Evolutionary conservation across 768 basidiomycete species (phyloP).

Genomic region (Leccinellum albellum): DNA sequence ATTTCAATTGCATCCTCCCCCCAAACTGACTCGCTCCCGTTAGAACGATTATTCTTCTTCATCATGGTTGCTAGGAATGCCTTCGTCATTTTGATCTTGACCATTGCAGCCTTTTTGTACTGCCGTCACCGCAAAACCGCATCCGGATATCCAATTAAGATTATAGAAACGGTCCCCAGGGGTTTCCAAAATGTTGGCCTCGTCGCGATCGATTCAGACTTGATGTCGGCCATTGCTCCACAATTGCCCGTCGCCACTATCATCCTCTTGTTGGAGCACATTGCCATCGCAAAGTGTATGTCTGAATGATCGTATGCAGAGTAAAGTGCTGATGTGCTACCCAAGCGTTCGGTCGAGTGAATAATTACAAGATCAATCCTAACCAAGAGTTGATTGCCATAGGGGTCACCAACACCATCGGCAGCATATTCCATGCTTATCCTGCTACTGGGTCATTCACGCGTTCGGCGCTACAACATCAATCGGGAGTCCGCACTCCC

Average conservation of each 20-base stretch:
- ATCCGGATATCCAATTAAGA: slow-evolving; percentile 77
- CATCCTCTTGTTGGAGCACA: slow-evolving; percentile 90
- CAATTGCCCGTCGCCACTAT: slow-evolving; percentile 84
- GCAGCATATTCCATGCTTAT: slow-evolving; percentile 86
- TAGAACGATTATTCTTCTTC: slow-evolving; percentile 75
- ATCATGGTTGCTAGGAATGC: slow-evolving; percentile 73
- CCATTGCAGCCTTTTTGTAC: slow-evolving; percentile 84
- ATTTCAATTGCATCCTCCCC: background rate
- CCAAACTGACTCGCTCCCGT: slow-evolving; percentile 1
- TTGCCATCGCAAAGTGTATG: slow-evolving; percentile 92
- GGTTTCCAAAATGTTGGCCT: slow-evolving; percentile 64
- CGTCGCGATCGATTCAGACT: slow-evolving; percentile 42
- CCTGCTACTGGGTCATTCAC: slow-evolving; percentile 99
- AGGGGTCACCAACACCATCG: slow-evolving; percentile 92
- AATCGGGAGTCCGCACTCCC: slow-evolving; percentile 96
- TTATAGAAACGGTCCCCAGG: slow-evolving; percentile 78
- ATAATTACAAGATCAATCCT: slow-evolving; percentile 90
- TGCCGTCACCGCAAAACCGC: slow-evolving; percentile 56
- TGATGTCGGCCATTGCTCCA: slow-evolving; percentile 66
- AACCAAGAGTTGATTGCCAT: slow-evolving; percentile 97
- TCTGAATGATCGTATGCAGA: slow-evolving; percentile 1
- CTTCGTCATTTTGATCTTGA: slow-evolving; percentile 85
- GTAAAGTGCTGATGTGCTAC: slow-evolving; percentile 8
- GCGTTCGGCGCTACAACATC: slow-evolving; percentile 92
- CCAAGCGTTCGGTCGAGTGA: slow-evolving; percentile 89